Evolutionary conservation across 257 asterid species (phyloP), one percentile per base, ranked within the genome.

Genomic region (Petunia secreta): DNA sequence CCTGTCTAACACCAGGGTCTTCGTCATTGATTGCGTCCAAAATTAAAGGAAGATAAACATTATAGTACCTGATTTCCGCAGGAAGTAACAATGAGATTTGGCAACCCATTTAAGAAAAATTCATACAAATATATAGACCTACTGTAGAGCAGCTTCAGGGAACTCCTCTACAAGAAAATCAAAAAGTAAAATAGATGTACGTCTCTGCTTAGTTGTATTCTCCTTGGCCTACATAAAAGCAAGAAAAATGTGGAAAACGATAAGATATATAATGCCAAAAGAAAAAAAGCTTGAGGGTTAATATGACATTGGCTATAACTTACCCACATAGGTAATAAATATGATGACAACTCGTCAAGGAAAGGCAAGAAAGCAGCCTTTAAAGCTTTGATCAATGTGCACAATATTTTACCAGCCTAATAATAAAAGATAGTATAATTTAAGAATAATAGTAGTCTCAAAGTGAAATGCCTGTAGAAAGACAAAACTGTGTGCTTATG

Each of bases 161-260:
- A 98, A 94, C 83, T 94, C 98, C 88, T 94, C 98, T 6, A 98
- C 98, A 58, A 94, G 94, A 85, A 93, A 98, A 88, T 94, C 98
- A 85, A 94, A 94, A 57, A 94, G 93, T 85, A 98, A 94, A 80
- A 94, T 93, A 6, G 98, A 97, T 73, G 93, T 94, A 82, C 98
- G 91, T 89, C 98, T 93, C 89, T 94, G 98, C 82, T 93, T 98
- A 59, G 97, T 85, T 79, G 98, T 90, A 86, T 90, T 93, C 80
- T 93, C 98, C 86, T 94, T 94, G 25, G 97, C 98, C 98, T 94
- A 88, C 82, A 25, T 25, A 25, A 25, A 25, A 25, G 25, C 25
- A 25, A 25, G 25, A 25, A 65, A 38, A 8, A 53, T 36, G 71
- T 54, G 67, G 9, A 66, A 40, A 63, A 89, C 98, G 86, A 81